Base-by-base conservation (phyloP, 495 filamentous ascomycete species). In the Tuber melanosporum region DNA sequence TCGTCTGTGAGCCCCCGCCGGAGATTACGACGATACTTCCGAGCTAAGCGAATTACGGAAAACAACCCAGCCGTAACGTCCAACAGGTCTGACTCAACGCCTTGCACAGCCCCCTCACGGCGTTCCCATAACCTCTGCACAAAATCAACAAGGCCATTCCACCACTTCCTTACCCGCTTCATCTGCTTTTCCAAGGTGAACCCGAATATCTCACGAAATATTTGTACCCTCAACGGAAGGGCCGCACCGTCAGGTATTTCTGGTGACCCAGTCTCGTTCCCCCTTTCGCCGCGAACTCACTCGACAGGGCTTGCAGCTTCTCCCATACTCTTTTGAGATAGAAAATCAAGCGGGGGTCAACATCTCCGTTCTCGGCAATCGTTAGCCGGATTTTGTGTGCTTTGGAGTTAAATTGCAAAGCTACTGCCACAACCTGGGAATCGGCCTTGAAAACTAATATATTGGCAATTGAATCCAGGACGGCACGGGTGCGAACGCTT, bases 381-480 rank as follows among this genome's bases (percentile, higher is more conserved):
- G 62, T 75, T 14, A 71, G 43, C 19, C 43, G 42, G 15, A 75
- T 75, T 26, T 17, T 22, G n/a, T 49, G 22, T 7, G 14, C 20
- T 14, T 3, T 32, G 3, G 45, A 9, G 41, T 71, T 32, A 1
- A 47, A 70, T 66, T 75, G 62, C 0, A 75, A 36, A 19, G 74
- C 39, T 20, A 75, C 22, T 26, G 74, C 74, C 69, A 71, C 26
- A 45, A 71, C 62, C 32, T 49, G 74, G 17, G 2, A 12, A 8
- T 43, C 36, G 1, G 4, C 14, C 42, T 75, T 5, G 7, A 20
- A 45, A 36, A 75, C 26, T 6, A 32, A 75, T 14, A 75, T 42
- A 45, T 32, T 75, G 20, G 62, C 73, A 20, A 75, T 9, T 1
- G 73, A n/a, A 45, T 75, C 73, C 8, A 75, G 57, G 22, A 71